A percentile compares a stretch with the other conserved stretches of the same genome.
phyloP scores from a whole-genome alignment of 1,284 basidiomycete species.

The Moniliophthora roreri region DNA sequence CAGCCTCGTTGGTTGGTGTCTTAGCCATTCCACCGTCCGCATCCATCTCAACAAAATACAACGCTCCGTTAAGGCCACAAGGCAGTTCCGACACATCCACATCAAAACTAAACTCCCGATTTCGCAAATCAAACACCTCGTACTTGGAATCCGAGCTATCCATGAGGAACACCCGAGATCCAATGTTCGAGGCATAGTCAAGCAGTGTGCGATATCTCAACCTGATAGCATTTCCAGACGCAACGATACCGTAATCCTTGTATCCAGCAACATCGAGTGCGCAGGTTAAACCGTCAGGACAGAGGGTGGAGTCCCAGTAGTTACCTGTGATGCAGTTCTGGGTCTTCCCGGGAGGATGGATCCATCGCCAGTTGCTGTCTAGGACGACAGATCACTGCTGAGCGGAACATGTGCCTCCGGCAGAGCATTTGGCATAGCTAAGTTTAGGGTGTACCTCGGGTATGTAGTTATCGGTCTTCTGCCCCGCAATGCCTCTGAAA shows the following conservation, averaged over 20 bases:
- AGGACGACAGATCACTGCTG: conserved; percentile 28
- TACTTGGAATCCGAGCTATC: conserved; percentile 36
- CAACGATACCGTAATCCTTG: conserved; percentile 39
- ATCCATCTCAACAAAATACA: conserved; percentile 51
- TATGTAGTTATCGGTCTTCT: no score
- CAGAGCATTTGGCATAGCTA: no score
- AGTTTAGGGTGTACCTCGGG: no score
- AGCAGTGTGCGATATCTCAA: conserved; percentile 47
- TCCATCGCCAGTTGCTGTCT: conserved; percentile 54
- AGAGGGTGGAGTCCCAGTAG: conserved; percentile 46
- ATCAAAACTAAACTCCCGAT: conserved; percentile 45
- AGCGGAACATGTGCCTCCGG: no score
- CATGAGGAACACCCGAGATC: conserved; percentile 58
- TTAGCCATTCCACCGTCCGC: conserved; percentile 46
- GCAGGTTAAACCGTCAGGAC: conserved; percentile 46
- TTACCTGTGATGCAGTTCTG: conserved; percentile 60
- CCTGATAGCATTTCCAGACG: conserved; percentile 44
- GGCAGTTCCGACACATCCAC: conserved; percentile 55
- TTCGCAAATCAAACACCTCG: conserved; percentile 51
- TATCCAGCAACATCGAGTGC: conserved; percentile 64
- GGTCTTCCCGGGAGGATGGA: conserved; percentile 39
- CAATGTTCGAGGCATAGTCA: conserved; percentile 33
- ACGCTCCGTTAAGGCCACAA: conserved; percentile 56
- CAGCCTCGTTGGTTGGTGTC: conserved; percentile 48
- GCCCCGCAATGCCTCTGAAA: no score